Percentiles rank a stretch among this genome's conserved stretches.
phyloP scores from a whole-genome alignment of 129 eudicot genomes.

The Oenanthe sinensis region DNA sequence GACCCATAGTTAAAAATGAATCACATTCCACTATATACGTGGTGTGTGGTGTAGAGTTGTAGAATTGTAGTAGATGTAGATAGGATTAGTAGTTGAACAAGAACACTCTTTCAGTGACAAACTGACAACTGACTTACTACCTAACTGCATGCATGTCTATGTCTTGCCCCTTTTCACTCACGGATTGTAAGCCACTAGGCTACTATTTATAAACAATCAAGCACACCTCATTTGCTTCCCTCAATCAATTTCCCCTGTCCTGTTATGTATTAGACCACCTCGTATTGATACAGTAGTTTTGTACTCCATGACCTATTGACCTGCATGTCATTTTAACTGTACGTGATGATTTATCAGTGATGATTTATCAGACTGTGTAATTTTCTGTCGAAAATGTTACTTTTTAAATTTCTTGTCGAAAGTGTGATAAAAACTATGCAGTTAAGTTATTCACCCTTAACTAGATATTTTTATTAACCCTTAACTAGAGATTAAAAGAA shows the following conservation, averaged over 20 bases:
- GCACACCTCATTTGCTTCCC: background rate
- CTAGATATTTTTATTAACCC: too few species aligned
- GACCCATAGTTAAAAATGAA: background rate
- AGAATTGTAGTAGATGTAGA: background rate
- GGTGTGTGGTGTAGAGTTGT: background rate
- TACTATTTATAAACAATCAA: background rate
- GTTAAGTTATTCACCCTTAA: too few species aligned
- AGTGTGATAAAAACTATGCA: too few species aligned
- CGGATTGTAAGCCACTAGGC: background rate
- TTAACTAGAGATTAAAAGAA: background rate
- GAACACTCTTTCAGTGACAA: background rate
- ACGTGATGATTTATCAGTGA: background rate
- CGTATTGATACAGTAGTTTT: background rate
- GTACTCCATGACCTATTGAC: background rate
- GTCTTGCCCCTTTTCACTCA: background rate
- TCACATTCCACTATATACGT: background rate
- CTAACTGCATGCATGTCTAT: background rate
- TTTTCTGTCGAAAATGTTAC: background rate
- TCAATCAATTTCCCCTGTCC: background rate
- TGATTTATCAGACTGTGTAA: background rate
- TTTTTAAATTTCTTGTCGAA: too few species aligned
- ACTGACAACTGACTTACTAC: background rate
- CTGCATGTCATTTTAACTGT: background rate
- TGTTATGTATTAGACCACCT: background rate
- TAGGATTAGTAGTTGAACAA: background rate